Evolutionary conservation across 2,329 filamentous ascomycete species (phyloP).

Genomic region (Cryphonectria naterciae): DNA sequence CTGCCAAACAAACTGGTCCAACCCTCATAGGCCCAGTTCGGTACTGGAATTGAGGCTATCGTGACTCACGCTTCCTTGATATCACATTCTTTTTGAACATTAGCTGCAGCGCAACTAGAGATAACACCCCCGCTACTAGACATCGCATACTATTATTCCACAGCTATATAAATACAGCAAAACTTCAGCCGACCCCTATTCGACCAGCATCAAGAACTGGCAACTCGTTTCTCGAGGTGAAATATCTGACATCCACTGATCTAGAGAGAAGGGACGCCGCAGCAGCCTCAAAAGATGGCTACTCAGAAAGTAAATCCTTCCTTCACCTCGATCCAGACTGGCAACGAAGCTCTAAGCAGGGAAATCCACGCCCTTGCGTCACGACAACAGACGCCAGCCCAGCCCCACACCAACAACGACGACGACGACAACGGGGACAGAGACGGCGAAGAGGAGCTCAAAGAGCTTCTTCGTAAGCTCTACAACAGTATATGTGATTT

Average conservation of each 20-base stretch:
- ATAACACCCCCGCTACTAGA: background rate
- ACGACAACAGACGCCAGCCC: background rate
- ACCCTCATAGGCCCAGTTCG: too few relatives aligned
- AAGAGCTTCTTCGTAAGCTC: constrained; percentile 7
- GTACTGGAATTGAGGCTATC: too few relatives aligned
- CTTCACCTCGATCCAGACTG: background rate
- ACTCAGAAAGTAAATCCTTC: background rate
- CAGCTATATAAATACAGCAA: background rate
- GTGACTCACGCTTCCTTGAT: background rate
- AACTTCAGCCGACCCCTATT: background rate
- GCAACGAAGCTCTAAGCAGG: constrained; percentile 3
- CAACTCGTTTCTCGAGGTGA: background rate
- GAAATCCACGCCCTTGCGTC: constrained; percentile 6
- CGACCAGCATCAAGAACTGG: background rate
- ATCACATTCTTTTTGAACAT: background rate
- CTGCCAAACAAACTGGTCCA: too few relatives aligned
- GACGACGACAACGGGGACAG: background rate
- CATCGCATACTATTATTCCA: background rate
- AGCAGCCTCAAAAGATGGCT: background rate
- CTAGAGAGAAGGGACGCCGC: background rate
- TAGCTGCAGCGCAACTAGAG: background rate
- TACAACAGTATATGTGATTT: constrained; percentile 14
- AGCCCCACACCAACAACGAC: too few relatives aligned
- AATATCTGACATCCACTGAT: background rate
- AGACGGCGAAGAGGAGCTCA: background rate